These are phyloP conservation scores for Naumovozyma castellii DNA, from an alignment of 805 yeast genomes.

Conservation along the genomic window DNA sequence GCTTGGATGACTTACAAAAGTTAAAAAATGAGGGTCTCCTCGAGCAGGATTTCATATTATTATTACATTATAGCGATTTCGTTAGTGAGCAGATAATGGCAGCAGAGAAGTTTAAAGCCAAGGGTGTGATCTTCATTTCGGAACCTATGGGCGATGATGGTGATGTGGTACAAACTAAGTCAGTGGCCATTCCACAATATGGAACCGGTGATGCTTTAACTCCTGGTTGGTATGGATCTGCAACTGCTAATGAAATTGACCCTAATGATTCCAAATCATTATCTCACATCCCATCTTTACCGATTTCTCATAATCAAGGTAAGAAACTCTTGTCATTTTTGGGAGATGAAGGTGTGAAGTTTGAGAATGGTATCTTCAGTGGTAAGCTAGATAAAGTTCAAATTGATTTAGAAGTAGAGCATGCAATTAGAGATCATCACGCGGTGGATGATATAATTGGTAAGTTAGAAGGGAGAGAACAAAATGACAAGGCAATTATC, in stretches of 20 bases:
- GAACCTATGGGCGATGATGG: constrained; percentile 12
- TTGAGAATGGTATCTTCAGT: constrained; percentile 11
- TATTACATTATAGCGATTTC: constrained; percentile 47
- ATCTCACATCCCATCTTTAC: constrained; percentile 65
- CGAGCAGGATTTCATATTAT: constrained; percentile 41
- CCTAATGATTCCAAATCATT: constrained; percentile 41
- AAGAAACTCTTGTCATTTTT: constrained; percentile 28
- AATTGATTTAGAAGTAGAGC: constrained; percentile 29
- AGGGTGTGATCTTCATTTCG: constrained; percentile 60
- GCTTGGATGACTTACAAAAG: constrained; percentile 40
- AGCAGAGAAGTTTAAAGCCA: constrained; percentile 49
- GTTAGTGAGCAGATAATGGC: constrained; percentile 41
- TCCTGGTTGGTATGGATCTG: constrained; percentile 49
- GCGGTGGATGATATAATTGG: constrained; percentile 71
- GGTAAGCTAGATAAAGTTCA: constrained; percentile 11
- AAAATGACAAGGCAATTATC: constrained; percentile 55
- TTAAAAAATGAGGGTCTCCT: constrained; percentile 32
- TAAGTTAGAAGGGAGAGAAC: constrained; percentile 71
- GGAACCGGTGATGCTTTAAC: constrained; percentile 69
- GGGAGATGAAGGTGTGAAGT: constrained; percentile 16
- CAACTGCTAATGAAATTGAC: constrained; percentile 35
- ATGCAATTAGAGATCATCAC: constrained; percentile 44
- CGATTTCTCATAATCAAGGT: constrained; percentile 67
- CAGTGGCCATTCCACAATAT: constrained; percentile 47
- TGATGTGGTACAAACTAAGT: constrained; percentile 26